Evolutionary conservation across 148 eudicot species (phyloP).

Genomic region (Fagopyrum tataricum): DNA sequence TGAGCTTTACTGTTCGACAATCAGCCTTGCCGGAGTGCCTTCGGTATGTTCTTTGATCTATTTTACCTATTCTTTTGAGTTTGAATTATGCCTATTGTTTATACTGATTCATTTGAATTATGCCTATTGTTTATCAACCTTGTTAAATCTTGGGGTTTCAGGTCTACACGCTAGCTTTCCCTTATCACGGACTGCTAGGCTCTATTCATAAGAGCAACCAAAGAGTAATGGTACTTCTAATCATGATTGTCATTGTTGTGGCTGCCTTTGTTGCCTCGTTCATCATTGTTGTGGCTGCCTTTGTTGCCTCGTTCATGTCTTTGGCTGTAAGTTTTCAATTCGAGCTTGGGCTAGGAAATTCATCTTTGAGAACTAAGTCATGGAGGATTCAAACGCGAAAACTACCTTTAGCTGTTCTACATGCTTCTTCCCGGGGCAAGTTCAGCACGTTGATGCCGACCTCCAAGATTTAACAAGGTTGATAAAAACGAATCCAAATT

Average conservation of each 20-base stretch:
- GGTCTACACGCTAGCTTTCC: conserved; percentile 45
- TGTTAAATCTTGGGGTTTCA: conserved; percentile 21
- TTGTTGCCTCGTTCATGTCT: conserved; percentile 18
- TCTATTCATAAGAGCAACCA: conserved; percentile 20
- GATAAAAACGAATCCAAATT: conserved; percentile 27
- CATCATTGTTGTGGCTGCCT: too few species aligned
- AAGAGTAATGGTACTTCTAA: conserved; percentile 23
- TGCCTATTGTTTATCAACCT: too few species aligned
- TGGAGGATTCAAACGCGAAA: conserved; percentile 16
- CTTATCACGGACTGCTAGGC: conserved; percentile 11
- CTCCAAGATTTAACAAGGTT: conserved; percentile 8
- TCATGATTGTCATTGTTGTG: conserved; percentile 1
- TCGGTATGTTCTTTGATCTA: conserved; percentile 9
- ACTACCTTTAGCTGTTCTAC: not conserved
- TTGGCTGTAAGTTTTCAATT: conserved; percentile 26
- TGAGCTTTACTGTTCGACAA: conserved; percentile 8
- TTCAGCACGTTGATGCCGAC: conserved; percentile 20
- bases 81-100: too few species aligned
- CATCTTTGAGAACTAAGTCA: not conserved
- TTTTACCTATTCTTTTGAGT: not conserved
- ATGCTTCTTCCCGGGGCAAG: not conserved
- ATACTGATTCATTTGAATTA: too few species aligned
- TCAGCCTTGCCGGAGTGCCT: conserved; percentile 3
- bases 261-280: too few species aligned
- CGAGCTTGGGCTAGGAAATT: conserved; percentile 51